Evolutionary conservation across 805 yeast genomes (phyloP), one percentile per base, ranked within the genome.

Genomic region (Ogataea degrootiae): DNA sequence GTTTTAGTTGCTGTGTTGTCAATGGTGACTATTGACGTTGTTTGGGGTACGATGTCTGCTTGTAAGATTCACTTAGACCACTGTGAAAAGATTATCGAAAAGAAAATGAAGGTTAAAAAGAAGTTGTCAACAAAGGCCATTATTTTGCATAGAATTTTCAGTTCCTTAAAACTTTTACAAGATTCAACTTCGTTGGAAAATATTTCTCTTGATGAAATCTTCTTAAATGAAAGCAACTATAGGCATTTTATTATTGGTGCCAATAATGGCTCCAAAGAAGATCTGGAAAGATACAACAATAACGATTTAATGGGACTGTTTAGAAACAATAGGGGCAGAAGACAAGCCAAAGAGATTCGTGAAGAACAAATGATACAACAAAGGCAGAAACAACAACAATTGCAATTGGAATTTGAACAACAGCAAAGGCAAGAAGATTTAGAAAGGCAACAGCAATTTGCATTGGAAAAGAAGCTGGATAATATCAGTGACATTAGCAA

Each of bases 41-140:
- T 87, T 15, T 85, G 95, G 88, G 96, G 96, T 3, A 82, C 92
- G 1, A 86, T 87, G 91, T 83, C 85, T 46, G 94, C 86, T 55
- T 87, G 96, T 59, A 81, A 80, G 52, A 76, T 82, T 48, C 87
- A 87, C 66, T 71, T 89, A 45, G 77, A 80, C 46, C 80, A 89
- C 57, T 86, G 96, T 68, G 92, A 87, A 51, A 77, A 76, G 47
- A 83, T 87, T 47, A 83, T 89, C 23, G 77, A 79, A 34, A 76
- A 80, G 54, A 80, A 92, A 58, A 82, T 84, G 83, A 70, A 70
- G 39, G 74, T 71, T 45, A 79, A 89, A 60, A 79, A 83, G 56
- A 79, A 77, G 51, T 65, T 88, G 21, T 82, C 91, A 0, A 74
- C 86, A 19, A 88, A 88, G 64, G 96, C 96, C 1, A 73, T 80